phyloP scores from a whole-genome alignment of 2,329 filamentous ascomycete genomes.

The Eutypa lata region DNA sequence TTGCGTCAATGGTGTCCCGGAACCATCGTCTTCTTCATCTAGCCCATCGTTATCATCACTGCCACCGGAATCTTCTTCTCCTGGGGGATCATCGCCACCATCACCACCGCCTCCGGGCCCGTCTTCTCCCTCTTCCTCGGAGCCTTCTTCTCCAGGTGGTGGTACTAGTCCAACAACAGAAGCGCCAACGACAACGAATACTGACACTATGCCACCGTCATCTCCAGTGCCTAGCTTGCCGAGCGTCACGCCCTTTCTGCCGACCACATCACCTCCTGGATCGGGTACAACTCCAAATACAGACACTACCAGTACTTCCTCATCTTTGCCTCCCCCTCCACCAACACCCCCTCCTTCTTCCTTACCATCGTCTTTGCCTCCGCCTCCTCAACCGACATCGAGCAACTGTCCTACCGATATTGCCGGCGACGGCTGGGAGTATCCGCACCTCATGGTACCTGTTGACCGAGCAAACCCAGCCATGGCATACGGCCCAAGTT shows the following conservation, averaged over 20 bases:
- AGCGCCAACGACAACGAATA: not conserved
- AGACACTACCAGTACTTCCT: not conserved
- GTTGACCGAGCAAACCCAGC: constrained; percentile 18
- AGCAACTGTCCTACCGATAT: constrained; percentile 40
- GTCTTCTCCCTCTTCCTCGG: not conserved
- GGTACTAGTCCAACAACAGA: not conserved
- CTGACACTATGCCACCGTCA: not conserved
- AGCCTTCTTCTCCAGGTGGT: not conserved
- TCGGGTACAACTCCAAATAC: not conserved
- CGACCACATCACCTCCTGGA: not conserved
- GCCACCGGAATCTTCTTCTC: not conserved
- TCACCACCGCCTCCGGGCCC: constrained; percentile 1
- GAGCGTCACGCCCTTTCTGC: constrained; percentile 1
- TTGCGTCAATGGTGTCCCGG: constrained; percentile 2
- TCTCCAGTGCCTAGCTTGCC: not conserved
- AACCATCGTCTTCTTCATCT: not conserved
- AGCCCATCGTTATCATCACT: not conserved
- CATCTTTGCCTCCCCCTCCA: constrained; percentile 9
- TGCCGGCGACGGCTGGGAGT: constrained; percentile 43
- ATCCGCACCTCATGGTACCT: constrained; percentile 50
- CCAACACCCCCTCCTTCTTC: constrained; percentile 10
- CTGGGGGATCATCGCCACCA: not conserved
- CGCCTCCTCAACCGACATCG: constrained; percentile 10
- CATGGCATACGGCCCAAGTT: constrained; percentile 42
- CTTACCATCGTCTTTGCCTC: constrained; percentile 7